Evolutionary conservation across 2,329 filamentous ascomycete species (phyloP).

Genomic region (Herpotrichia juniperi): DNA sequence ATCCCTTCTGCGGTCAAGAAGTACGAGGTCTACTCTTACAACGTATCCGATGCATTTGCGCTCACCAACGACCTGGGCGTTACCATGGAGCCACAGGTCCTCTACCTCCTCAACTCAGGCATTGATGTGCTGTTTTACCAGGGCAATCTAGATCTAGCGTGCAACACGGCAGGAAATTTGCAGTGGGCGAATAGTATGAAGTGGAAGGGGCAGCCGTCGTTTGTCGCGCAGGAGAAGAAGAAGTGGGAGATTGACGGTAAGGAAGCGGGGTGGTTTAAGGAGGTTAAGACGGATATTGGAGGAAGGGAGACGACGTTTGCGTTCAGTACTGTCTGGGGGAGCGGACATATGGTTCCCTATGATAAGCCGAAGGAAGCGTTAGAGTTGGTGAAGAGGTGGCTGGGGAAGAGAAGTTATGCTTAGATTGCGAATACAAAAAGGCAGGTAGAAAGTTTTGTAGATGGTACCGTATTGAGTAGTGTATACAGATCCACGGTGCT

Average conservation of each 20-base stretch:
- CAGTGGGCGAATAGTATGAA: constrained; percentile 49
- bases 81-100: constrained; percentile 41
- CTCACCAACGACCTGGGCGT: constrained; percentile 34
- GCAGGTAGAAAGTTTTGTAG: not conserved
- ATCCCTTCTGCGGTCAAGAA: constrained; percentile 40
- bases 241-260: constrained; percentile 29
- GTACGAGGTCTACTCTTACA: constrained; percentile 33
- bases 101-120: constrained; percentile 42
- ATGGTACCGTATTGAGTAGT: not conserved
- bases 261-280: constrained; percentile 42
- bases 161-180: constrained; percentile 49
- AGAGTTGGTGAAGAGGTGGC: constrained; percentile 35
- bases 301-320: constrained; percentile 41
- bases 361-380: constrained; percentile 40
- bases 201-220: constrained; percentile 54
- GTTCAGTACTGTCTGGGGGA: constrained; percentile 45
- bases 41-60: constrained; percentile 33
- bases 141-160: constrained; percentile 49
- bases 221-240: constrained; percentile 41
- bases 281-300: constrained; percentile 35
- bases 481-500: too few relatives aligned
- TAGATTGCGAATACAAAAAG: constrained; percentile 8
- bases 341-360: constrained; percentile 51
- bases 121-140: constrained; percentile 49
- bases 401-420: constrained; percentile 36